Percentiles rank a stretch among this genome's conserved stretches.
phyloP scores from a whole-genome alignment of 2,329 filamentous ascomycete genomes.

The Xylariomycetidae sp. region DNA sequence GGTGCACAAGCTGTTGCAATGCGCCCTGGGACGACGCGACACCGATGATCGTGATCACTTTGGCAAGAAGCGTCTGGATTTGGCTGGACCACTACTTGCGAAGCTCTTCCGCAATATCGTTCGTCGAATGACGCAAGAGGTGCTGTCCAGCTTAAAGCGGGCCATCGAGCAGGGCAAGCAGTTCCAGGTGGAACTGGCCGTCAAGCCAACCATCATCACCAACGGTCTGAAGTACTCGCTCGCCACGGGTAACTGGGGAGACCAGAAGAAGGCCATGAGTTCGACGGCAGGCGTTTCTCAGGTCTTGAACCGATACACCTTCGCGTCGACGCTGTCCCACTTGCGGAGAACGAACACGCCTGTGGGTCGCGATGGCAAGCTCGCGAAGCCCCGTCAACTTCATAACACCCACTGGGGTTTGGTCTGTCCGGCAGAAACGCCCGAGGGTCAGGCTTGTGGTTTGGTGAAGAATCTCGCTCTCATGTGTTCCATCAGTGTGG shows the following conservation, averaged over 20 bases:
- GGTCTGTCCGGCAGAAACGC: slow-evolving; percentile 94
- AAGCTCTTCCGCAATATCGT: slow-evolving; percentile 93
- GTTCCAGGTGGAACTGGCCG: slow-evolving; percentile 84
- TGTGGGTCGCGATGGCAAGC: slow-evolving; percentile 94
- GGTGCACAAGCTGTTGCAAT: slow-evolving; percentile 93
- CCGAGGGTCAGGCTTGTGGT: slow-evolving; percentile 96
- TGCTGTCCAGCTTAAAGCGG: slow-evolving; percentile 84
- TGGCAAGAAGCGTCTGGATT: slow-evolving; percentile 94
- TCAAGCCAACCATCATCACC: slow-evolving; percentile 86
- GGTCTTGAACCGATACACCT: slow-evolving; percentile 96
- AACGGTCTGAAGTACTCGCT: slow-evolving; percentile 95
- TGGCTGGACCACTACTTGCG: slow-evolving; percentile 90
- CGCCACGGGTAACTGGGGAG: slow-evolving; percentile 97
- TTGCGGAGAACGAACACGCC: slow-evolving; percentile 95
- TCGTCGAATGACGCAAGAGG: slow-evolving; percentile 82
- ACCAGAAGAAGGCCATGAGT: slow-evolving; percentile 95
- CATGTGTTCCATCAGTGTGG: slow-evolving; percentile 98
- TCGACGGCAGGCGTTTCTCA: slow-evolving; percentile 97
- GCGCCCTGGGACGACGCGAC: slow-evolving; percentile 84
- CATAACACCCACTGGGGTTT: slow-evolving; percentile 99
- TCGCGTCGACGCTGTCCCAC: slow-evolving; percentile 93
- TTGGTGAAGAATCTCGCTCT: slow-evolving; percentile 95
- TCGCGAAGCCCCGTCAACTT: slow-evolving; percentile 93
- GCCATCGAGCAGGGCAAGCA: slow-evolving; percentile 85
- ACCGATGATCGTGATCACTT: slow-evolving; percentile 98